Base-by-base conservation (phyloP, 2,329 filamentous ascomycete species). In the Xenoacremonium recifei region DNA sequence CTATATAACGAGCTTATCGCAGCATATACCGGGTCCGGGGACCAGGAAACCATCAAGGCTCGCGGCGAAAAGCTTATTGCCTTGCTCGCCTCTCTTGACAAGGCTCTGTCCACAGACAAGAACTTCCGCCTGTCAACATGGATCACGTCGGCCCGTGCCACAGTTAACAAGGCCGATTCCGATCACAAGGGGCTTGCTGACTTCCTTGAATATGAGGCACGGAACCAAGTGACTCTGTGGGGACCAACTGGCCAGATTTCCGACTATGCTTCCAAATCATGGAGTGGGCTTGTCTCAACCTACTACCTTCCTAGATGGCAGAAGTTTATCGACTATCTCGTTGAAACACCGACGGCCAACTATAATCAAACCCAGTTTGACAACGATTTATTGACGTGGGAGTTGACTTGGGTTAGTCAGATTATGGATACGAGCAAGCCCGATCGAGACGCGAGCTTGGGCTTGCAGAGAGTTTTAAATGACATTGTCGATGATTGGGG, bases 201-300 rank as follows among this genome's bases (percentile, higher is more conserved):
- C 16, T 71, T 68, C 47, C 65, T 69, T 31, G 65, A 69, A 40
- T 72, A 70, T 53, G 65, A 74, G 34, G 72, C 73, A 6, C 61
- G 69, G 11, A 76, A 76, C 36, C 73, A 76, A 44, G 60, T 77
- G 42, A 76, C 74, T 5, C 61, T 72, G 10, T 77, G 73, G 73
- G 72, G 72, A 0, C 72, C 72, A 0, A 54, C 50, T 1, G 71
- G 70, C 12, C 58, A 76, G 50, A 72, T 77, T 30, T 65, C 54
- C 25, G 74, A 77, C 54, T 77, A 77, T 44, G 72, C 73, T 4
- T 68, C 65, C 4, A 75, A 75, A 56, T 59, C 60, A 17, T 77
- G 73, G 73, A 63, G 60, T 7, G 73, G 73, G 2, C 57, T 78
- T 1, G 65, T 76, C 4, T 58, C 57, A 2, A 57, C 56, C 1